Evolutionary conservation across 495 filamentous ascomycete genomes (phyloP).

Genomic region (Aspergillus nanangensis): DNA sequence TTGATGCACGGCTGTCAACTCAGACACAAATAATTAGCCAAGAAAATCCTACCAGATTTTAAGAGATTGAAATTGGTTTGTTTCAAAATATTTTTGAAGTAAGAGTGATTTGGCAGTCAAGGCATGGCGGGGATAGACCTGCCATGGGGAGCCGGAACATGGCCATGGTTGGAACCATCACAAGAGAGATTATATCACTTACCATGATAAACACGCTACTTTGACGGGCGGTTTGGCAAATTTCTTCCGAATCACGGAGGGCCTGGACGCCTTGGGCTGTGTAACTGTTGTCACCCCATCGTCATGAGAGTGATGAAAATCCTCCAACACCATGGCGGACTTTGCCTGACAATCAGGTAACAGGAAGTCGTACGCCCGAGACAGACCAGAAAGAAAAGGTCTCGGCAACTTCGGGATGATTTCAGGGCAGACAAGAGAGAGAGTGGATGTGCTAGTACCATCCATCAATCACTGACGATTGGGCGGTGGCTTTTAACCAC

Average conservation of each 20-base stretch:
- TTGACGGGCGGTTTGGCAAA: slow-evolving; percentile 58
- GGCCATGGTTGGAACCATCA: background rate
- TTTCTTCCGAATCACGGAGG: slow-evolving; percentile 37
- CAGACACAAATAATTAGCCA: no score
- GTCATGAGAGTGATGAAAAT: slow-evolving; percentile 7
- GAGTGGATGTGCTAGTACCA: no score
- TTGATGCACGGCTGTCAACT: slow-evolving; percentile 46
- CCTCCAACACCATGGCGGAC: slow-evolving; percentile 17
- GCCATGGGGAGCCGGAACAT: background rate
- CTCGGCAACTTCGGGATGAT: no score
- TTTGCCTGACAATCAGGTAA: background rate
- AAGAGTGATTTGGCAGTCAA: no score
- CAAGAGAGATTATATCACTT: slow-evolving; percentile 20
- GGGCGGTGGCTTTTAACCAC: no score
- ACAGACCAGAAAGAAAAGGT: background rate
- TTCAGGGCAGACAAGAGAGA: no score
- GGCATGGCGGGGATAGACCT: no score
- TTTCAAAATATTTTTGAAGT: no score
- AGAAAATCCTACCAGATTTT: no score
- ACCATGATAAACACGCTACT: slow-evolving; percentile 60
- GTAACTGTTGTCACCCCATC: slow-evolving; percentile 16
- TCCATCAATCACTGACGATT: no score
- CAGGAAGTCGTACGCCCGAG: background rate
- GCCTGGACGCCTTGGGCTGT: slow-evolving; percentile 15
- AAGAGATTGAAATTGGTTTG: no score